These are phyloP conservation scores for Thamnidium elegans DNA, from an alignment of 192 early-diverging fungal species.

Conservation along the genomic window DNA sequence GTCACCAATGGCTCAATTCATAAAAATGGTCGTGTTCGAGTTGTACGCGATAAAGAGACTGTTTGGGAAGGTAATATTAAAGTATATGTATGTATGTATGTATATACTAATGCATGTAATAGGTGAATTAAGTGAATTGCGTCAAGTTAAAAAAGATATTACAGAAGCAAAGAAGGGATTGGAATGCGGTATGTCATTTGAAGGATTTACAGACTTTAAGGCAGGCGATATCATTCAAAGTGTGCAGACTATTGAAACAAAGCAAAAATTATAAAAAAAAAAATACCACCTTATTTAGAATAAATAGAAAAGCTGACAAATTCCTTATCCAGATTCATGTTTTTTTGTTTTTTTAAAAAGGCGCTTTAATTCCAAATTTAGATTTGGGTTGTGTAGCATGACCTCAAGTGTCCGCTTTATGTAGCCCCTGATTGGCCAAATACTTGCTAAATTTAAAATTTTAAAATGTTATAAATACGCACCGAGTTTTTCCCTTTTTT, in stretches of 20 bases:
- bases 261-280: constrained; percentile 41
- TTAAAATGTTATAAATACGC: too few species aligned
- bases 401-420: too few species aligned
- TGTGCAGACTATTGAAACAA: constrained; percentile 55
- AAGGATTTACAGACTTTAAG: constrained; percentile 72
- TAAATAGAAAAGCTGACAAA: too few species aligned
- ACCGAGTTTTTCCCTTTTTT: background rate
- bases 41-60: constrained; percentile 64
- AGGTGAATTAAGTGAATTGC: constrained; percentile 71
- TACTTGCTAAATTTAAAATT: too few species aligned
- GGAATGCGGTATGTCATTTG: constrained; percentile 94
- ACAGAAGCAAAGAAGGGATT: constrained; percentile 87
- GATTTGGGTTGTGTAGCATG: too few species aligned
- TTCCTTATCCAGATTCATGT: too few species aligned
- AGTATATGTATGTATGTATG: background rate
- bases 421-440: too few species aligned
- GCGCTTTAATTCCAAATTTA: too few species aligned
- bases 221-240: constrained; percentile 83
- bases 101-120: background rate
- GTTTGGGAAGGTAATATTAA: constrained; percentile 70
- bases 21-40: constrained; percentile 57
- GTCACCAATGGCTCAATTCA: constrained; percentile 71
- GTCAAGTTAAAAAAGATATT: constrained; percentile 89
- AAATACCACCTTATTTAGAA: too few species aligned
- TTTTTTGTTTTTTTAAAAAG: too few species aligned